Percentiles rank a stretch among this genome's conserved stretches.
Conservation (phyloP, 2,329 filamentous ascomycete species). For the Hysterium pulicare region DNA sequence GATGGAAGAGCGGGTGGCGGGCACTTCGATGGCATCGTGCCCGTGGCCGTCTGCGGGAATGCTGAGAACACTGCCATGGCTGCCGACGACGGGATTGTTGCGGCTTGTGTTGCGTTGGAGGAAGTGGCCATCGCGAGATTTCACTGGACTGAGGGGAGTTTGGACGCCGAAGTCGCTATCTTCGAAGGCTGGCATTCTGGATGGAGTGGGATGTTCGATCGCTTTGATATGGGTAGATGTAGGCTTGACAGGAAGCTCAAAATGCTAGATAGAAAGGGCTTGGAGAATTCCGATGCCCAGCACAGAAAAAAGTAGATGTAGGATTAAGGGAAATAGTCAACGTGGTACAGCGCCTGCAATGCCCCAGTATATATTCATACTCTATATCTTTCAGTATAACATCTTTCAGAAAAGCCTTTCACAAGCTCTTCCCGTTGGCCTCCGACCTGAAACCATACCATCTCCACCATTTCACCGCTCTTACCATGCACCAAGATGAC, state of each 20-base stretch:
- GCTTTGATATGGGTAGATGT: background rate
- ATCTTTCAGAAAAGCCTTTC: background rate
- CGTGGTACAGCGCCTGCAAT: background rate
- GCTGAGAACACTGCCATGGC: constrained; percentile 31
- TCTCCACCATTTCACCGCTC: constrained; percentile 6
- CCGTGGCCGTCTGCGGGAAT: constrained; percentile 43
- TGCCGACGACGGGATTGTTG: constrained; percentile 30
- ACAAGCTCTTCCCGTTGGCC: constrained; percentile 6
- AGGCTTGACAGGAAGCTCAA: too few relatives aligned
- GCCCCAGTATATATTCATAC: constrained; percentile 7
- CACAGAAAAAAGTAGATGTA: too few relatives aligned
- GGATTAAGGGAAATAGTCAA: background rate
- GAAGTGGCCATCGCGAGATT: constrained; percentile 21
- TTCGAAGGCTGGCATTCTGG: constrained; percentile 58
- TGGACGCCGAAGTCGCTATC: constrained; percentile 53
- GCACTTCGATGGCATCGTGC: constrained; percentile 61
- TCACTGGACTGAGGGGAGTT: constrained; percentile 20
- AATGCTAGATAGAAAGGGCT: too few relatives aligned
- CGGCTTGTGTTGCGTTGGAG: constrained; percentile 10
- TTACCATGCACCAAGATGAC: background rate
- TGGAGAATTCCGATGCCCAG: too few relatives aligned
- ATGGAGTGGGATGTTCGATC: constrained; percentile 2
- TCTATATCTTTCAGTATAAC: too few relatives aligned
- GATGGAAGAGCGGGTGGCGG: constrained; percentile 64
- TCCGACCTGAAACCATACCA: constrained; percentile 6